phyloP scores from a whole-genome alignment of 148 eudicot species.

The Dysphania ambrosioides region DNA sequence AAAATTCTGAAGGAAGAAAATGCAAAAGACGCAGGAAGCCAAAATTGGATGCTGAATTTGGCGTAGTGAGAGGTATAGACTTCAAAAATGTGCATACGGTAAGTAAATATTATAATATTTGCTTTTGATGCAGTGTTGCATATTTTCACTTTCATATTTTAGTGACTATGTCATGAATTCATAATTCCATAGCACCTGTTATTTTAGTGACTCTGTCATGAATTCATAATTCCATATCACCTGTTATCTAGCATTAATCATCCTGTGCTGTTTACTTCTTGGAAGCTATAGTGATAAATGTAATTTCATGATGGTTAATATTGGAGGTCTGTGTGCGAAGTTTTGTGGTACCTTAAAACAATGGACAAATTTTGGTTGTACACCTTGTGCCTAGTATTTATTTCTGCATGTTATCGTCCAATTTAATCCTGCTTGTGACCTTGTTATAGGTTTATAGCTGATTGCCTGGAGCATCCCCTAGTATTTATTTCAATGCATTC shows the following conservation, averaged over 20 bases:
- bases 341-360: too few relatives aligned
- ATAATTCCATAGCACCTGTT: not conserved
- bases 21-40: conserved; percentile 49
- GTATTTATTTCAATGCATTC: too few relatives aligned
- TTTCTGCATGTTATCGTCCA: too few relatives aligned
- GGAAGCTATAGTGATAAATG: too few relatives aligned
- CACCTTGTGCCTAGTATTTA: too few relatives aligned
- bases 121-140: not conserved
- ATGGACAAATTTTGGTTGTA: too few relatives aligned
- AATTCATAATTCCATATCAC: not conserved
- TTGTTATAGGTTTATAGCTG: too few relatives aligned
- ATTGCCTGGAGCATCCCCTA: not conserved
- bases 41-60: conserved; percentile 84
- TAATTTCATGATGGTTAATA: too few relatives aligned
- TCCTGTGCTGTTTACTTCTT: too few relatives aligned
- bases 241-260: not conserved
- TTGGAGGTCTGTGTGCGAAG: too few relatives aligned
- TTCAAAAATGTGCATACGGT: conserved; percentile 92
- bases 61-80: conserved; percentile 95
- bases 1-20: conserved; percentile 42
- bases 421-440: too few relatives aligned
- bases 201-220: not conserved
- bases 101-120: conserved; percentile 20
- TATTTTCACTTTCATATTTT: not conserved
- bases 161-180: not conserved